Conservation (phyloP, 2,329 filamentous ascomycete species). For the Geosmithia flava region DNA sequence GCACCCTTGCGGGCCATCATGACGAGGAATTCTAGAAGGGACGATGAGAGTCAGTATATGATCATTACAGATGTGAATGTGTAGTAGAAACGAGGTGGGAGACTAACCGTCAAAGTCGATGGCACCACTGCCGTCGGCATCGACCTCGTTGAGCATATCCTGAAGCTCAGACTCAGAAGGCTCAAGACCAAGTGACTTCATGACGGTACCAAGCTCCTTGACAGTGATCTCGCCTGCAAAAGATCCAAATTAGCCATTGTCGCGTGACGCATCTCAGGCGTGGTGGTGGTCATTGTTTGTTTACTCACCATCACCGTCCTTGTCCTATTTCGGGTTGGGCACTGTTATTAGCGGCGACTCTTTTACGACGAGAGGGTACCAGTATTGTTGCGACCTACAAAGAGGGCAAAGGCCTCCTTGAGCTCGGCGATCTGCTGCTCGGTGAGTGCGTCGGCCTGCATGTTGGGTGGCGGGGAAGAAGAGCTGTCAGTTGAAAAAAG, state of each 20-base stretch:
- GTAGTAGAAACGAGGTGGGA: neutral
- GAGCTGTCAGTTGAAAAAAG: neutral
- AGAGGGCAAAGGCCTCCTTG: constrained; percentile 11
- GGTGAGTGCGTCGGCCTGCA: neutral
- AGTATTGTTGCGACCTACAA: constrained; percentile 8
- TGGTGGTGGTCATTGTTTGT: neutral
- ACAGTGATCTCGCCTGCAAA: constrained; percentile 45
- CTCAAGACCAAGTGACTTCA: constrained; percentile 51
- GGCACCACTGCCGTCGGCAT: constrained; percentile 51
- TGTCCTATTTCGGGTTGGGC: constrained; percentile 28
- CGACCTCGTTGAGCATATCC: constrained; percentile 57
- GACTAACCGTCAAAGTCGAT: constrained; percentile 49
- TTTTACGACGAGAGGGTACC: constrained; percentile 1
- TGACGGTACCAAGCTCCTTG: constrained; percentile 49
- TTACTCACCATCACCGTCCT: constrained; percentile 41
- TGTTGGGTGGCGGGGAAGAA: neutral
- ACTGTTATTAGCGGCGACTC: neutral
- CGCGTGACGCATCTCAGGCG: neutral
- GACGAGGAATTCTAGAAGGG: constrained; percentile 43
- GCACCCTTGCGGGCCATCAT: constrained; percentile 55
- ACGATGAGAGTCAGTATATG: neutral
- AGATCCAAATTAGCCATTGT: neutral
- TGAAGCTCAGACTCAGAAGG: constrained; percentile 49
- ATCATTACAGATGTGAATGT: neutral
- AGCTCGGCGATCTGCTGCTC: constrained; percentile 9